Conservation (phyloP, 129 eudicot genomes). For the Dittrichia graveolens region DNA sequence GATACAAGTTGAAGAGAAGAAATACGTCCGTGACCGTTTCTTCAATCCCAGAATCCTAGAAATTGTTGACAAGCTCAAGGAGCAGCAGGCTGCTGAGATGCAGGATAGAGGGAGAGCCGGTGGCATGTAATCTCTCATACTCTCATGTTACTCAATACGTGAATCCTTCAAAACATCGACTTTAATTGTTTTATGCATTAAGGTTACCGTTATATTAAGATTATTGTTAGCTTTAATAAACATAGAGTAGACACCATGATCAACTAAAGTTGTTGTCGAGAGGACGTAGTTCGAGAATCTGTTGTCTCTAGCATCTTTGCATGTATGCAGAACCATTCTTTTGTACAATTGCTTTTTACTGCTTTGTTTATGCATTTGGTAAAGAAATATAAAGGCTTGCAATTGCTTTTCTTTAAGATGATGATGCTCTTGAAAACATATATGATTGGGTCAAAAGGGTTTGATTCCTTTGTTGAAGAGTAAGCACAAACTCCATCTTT, state of each 20-base stretch:
- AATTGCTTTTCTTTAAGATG: slow-evolving; percentile 12
- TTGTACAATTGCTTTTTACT: not conserved
- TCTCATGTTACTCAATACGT: not conserved
- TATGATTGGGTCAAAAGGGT: slow-evolving; percentile 25
- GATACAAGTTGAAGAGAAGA: slow-evolving; percentile 83
- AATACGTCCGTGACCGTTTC: slow-evolving; percentile 68
- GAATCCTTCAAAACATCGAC: not conserved
- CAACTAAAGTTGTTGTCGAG: slow-evolving; percentile 1
- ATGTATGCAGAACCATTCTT: slow-evolving; percentile 19
- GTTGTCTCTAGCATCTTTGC: slow-evolving; percentile 20
- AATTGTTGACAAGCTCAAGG: slow-evolving; percentile 55
- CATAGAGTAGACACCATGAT: not conserved
- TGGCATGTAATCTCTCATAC: slow-evolving; percentile 26
- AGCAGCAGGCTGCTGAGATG: slow-evolving; percentile 53
- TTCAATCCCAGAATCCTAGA: slow-evolving; percentile 45
- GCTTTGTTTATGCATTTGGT: slow-evolving; percentile 24
- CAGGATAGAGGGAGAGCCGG: slow-evolving; percentile 42
- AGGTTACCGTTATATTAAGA: not conserved
- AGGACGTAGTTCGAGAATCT: slow-evolving; percentile 16
- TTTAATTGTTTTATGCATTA: slow-evolving; percentile 1
- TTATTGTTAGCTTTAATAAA: slow-evolving; percentile 25
- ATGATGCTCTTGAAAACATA: slow-evolving; percentile 3
- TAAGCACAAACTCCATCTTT: slow-evolving; percentile 9
- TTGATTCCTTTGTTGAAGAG: slow-evolving; percentile 44
- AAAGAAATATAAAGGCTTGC: slow-evolving; percentile 18